Evolutionary conservation across 139 green algal species (phyloP).

Genomic region (Coccomyxa sp.): DNA sequence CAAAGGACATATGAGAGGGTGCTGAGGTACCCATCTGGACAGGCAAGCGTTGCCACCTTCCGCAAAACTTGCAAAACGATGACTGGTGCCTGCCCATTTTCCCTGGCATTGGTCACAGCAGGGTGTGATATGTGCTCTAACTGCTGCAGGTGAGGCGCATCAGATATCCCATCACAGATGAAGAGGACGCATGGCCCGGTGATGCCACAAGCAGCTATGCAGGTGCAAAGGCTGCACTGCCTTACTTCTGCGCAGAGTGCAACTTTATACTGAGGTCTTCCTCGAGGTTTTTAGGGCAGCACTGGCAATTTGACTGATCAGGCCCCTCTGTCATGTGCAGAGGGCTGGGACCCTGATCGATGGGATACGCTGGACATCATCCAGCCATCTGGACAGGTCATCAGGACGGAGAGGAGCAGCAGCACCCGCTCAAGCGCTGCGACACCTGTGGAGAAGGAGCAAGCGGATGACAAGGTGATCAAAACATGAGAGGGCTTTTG

Average conservation of each 20-base stretch:
- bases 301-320: not conserved
- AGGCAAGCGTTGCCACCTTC: not conserved
- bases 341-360: not conserved
- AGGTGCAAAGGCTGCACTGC: no score
- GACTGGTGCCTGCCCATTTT: not conserved
- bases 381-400: not conserved
- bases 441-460: not conserved
- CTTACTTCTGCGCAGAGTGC: no score
- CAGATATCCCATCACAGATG: not conserved
- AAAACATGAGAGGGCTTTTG: no score
- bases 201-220: not conserved
- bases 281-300: no score
- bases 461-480: no score
- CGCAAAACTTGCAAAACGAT: not conserved
- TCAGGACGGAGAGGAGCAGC: not conserved
- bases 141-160: not conserved
- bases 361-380: not conserved
- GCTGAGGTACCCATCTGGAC: not conserved
- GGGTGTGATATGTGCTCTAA: not conserved
- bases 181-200: not conserved
- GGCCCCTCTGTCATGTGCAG: not conserved
- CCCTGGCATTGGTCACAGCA: not conserved
- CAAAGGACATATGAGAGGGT: not conserved
- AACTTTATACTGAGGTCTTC: no score
- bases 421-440: not conserved